Base-by-base conservation (phyloP, 1,139 yeast species). In the Debaryomyces subglobosus region DNA sequence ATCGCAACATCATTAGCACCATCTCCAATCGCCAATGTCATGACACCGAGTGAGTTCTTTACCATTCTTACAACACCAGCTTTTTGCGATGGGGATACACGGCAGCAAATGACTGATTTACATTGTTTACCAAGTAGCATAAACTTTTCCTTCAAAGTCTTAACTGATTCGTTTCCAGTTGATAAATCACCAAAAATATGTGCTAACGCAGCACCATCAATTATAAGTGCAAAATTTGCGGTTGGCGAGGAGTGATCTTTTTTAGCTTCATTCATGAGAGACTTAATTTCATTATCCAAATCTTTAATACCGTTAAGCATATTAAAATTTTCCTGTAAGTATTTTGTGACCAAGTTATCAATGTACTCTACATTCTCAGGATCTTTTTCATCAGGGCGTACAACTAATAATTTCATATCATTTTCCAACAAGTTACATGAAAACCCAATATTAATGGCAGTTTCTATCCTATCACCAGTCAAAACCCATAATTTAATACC, bases 401-500 rank as follows among this genome's bases (percentile, higher is more conserved):
- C 78, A 15, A 92, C 90, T 51, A 94, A 69, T 48, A 94, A 73
- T 59, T 89, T 87, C 99, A 94, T 94, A 36, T 85, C 89, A 58
- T 82, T 89, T 53, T 88, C 90, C 53, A 94, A 77, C 55, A 94
- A 74, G 61, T 94, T 94, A 77, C 98, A 94, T 10, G 97, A 90
- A 64, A 90, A 94, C 4, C 99, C 99, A 73, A 94, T 94, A 63
- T 94, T 94, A 63, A 94, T 94, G 8, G 99, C 99, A 29, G 99
- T 94, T 70, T 94, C 99, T 43, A 94, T 95, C 70, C 92, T 89
- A 69, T 94, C 99, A 68, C 99, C 99, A 15, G 99, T 94, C 49
- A 94, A 77, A 35, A 94, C 98, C 99, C 99, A 94, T 48, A 94
- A 74, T 67, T 94, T 94, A 57, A 94, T 88, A 61, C 99, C 99